These are phyloP conservation scores for Lyophyllum shimeji DNA, from an alignment of 768 basidiomycete genomes.

Conservation along the genomic window DNA sequence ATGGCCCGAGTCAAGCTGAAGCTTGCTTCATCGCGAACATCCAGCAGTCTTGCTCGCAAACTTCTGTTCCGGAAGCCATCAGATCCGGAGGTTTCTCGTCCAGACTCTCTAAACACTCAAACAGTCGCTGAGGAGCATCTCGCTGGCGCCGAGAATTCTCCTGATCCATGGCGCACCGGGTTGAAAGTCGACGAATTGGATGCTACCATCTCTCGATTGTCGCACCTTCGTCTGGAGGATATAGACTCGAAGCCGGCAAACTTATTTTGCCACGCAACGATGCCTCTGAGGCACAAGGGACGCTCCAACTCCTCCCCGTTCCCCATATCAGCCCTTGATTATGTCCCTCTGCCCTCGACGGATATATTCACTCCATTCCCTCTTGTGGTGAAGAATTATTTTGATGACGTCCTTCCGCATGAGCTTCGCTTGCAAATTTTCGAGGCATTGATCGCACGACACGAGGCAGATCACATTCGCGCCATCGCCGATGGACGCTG, in stretches of 20 bases:
- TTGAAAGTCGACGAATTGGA: slow-evolving; percentile 24
- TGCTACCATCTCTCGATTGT: slow-evolving; percentile 12
- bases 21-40: slow-evolving; percentile 38
- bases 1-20: slow-evolving; percentile 49
- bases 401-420: slow-evolving; percentile 68
- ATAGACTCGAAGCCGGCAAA: background rate
- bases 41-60: slow-evolving; percentile 56
- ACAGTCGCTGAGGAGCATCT: slow-evolving; percentile 17
- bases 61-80: slow-evolving; percentile 46
- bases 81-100: background rate
- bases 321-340: slow-evolving; percentile 60
- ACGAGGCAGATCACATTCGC: slow-evolving; percentile 58
- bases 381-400: slow-evolving; percentile 51
- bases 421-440: slow-evolving; percentile 70
- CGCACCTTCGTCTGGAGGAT: slow-evolving; percentile 9
- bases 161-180: slow-evolving; percentile 45
- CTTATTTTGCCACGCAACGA: slow-evolving; percentile 5
- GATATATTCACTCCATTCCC: slow-evolving; percentile 56
- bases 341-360: slow-evolving; percentile 47
- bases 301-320: slow-evolving; percentile 67
- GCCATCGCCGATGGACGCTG: slow-evolving; percentile 48
- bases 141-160: slow-evolving; percentile 30
- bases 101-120: background rate
- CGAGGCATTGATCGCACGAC: slow-evolving; percentile 49
- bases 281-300: slow-evolving; percentile 43